phyloP scores from a whole-genome alignment of 148 eudicot species.

The Dianthus caryophyllus region DNA sequence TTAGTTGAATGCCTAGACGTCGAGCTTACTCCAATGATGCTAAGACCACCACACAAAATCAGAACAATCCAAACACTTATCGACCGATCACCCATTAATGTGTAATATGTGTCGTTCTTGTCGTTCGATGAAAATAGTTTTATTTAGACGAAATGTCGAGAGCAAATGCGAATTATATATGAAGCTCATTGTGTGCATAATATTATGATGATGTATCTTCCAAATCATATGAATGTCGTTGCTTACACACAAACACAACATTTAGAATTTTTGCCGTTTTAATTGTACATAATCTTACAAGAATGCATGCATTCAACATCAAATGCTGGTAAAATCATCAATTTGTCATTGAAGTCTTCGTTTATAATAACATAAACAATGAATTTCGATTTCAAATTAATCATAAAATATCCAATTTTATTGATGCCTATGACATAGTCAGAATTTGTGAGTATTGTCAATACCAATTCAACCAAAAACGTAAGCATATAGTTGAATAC shows the following conservation, averaged over 20 bases:
- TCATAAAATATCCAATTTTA: too few relatives aligned
- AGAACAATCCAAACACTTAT: constrained; percentile 18
- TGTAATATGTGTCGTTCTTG: neutral
- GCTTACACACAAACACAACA: neutral
- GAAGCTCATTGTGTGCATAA: neutral
- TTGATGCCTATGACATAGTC: too few relatives aligned
- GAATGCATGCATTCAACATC: neutral
- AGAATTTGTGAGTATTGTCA: too few relatives aligned
- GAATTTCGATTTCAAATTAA: too few relatives aligned
- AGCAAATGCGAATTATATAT: neutral
- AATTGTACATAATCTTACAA: neutral
- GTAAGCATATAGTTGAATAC: too few relatives aligned
- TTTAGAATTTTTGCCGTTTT: neutral
- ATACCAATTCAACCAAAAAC: too few relatives aligned
- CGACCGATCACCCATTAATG: constrained; percentile 10
- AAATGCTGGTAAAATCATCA: neutral
- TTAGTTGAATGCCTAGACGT: neutral
- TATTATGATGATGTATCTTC: constrained; percentile 18
- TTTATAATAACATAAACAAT: too few relatives aligned
- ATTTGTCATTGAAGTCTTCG: neutral
- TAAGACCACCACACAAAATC: constrained; percentile 4
- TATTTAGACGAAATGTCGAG: too few relatives aligned
- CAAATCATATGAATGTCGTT: constrained; percentile 22
- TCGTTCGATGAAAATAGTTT: neutral
- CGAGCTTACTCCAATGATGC: constrained; percentile 2